phyloP scores from a whole-genome alignment of 306 rosid genomes.

The Pterocarpus santalinus region DNA sequence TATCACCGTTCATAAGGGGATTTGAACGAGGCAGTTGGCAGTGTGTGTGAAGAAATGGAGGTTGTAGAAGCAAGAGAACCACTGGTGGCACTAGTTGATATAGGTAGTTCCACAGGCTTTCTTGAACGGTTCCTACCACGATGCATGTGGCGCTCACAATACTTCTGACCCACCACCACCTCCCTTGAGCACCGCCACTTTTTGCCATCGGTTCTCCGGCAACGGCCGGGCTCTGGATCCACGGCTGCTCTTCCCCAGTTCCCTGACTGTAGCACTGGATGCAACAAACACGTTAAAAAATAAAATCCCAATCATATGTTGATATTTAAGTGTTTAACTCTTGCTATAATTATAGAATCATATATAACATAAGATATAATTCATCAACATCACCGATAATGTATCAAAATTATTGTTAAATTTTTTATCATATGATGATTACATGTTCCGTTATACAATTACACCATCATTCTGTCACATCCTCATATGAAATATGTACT shows the following conservation, averaged over 20 bases:
- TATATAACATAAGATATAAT: too few species aligned
- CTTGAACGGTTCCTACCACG: slow-evolving; percentile 99
- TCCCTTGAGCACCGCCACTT: slow-evolving; percentile 99
- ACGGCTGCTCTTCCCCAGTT: slow-evolving; percentile 92
- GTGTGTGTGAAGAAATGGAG: slow-evolving; percentile 50
- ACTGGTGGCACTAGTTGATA: slow-evolving; percentile 50
- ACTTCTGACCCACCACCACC: slow-evolving; percentile 96
- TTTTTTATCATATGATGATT: too few species aligned
- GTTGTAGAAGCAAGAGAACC: slow-evolving; percentile 44
- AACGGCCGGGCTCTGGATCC: slow-evolving; percentile 99
- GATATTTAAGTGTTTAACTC: too few species aligned
- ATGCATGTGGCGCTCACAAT: slow-evolving; percentile 97
- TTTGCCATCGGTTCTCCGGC: slow-evolving; percentile 96
- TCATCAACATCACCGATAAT: too few species aligned
- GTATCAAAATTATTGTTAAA: too few species aligned
- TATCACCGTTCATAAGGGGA: slow-evolving; percentile 51
- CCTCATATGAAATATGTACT: too few species aligned
- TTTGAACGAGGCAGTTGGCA: slow-evolving; percentile 53
- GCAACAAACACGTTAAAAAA: background rate
- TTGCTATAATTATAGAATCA: too few species aligned
- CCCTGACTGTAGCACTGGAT: slow-evolving; percentile 78
- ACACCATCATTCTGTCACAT: too few species aligned
- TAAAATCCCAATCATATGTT: background rate
- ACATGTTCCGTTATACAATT: too few species aligned
- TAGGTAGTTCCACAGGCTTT: slow-evolving; percentile 99